These are phyloP conservation scores for Phoma herbarum DNA, from an alignment of 2,329 filamentous ascomycete genomes.

Conservation along the genomic window DNA sequence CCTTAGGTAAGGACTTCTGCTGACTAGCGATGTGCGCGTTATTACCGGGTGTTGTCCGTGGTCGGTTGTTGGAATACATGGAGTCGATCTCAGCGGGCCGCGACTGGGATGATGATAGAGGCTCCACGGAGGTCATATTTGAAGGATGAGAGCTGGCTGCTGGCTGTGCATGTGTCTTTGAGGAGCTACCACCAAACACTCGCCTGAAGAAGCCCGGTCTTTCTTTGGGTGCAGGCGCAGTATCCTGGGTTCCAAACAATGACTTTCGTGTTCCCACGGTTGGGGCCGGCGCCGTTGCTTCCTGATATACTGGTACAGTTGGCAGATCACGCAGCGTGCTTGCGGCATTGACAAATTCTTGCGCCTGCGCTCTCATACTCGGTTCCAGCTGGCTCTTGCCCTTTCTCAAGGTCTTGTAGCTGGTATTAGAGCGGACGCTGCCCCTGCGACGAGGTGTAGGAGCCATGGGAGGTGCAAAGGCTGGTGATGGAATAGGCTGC, in stretches of 20 bases:
- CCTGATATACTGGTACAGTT: constrained; percentile 56
- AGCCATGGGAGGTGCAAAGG: constrained; percentile 51
- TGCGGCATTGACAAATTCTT: constrained; percentile 59
- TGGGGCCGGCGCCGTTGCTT: constrained; percentile 63
- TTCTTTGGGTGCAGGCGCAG: constrained; percentile 62
- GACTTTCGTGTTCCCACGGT: constrained; percentile 62
- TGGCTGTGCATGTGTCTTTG: constrained; percentile 61
- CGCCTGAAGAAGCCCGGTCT: constrained; percentile 89
- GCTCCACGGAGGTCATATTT: constrained; percentile 27
- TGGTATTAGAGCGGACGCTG: constrained; percentile 67
- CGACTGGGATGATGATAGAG: constrained; percentile 28
- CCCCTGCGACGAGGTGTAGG: constrained; percentile 62
- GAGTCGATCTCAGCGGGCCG: constrained; percentile 41
- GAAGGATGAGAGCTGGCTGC: constrained; percentile 19
- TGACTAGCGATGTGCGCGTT: constrained; percentile 58
- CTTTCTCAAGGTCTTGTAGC: constrained; percentile 53
- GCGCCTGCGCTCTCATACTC: constrained; percentile 56
- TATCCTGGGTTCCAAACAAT: constrained; percentile 51
- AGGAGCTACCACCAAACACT: constrained; percentile 76
- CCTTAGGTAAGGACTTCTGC: constrained; percentile 54
- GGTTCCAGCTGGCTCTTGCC: constrained; percentile 54
- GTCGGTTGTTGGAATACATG: constrained; percentile 44
- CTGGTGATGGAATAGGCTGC: constrained; percentile 52
- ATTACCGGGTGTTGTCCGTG: constrained; percentile 52
- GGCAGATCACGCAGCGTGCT: constrained; percentile 55